These are phyloP conservation scores for Zangia roseola DNA, from an alignment of 768 basidiomycete species.

Conservation along the genomic window DNA sequence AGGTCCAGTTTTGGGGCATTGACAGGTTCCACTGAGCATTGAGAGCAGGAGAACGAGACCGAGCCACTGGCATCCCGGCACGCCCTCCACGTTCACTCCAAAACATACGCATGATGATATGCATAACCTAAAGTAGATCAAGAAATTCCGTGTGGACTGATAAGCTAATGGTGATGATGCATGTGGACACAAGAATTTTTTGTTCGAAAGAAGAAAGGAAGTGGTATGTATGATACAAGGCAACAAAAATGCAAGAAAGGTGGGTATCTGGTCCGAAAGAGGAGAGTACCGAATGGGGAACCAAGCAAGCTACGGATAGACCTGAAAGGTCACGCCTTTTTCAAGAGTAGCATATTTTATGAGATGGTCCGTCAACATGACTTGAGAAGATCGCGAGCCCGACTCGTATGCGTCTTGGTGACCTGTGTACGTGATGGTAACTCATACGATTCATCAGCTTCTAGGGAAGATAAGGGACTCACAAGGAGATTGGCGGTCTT, in stretches of 20 bases:
- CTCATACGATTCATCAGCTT: conserved; percentile 1
- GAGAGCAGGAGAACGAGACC: too few relatives aligned
- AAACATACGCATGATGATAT: not conserved
- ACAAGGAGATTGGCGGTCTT: conserved; percentile 81
- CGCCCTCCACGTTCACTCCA: not conserved
- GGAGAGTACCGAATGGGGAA: conserved; percentile 7
- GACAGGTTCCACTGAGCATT: too few relatives aligned
- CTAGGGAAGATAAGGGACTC: conserved; percentile 18
- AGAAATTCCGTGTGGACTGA: conserved; percentile 8
- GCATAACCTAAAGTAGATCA: conserved; percentile 1
- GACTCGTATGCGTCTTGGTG: conserved; percentile 53
- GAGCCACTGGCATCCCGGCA: too few relatives aligned
- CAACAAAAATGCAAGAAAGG: conserved; percentile 1
- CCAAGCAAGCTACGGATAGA: not conserved
- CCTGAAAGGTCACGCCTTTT: conserved; percentile 1
- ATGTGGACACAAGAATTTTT: not conserved
- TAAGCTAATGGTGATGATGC: conserved; percentile 4
- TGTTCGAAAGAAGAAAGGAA: not conserved
- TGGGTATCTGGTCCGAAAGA: conserved; percentile 19
- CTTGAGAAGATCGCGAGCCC: conserved; percentile 57
- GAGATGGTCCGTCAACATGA: conserved; percentile 43
- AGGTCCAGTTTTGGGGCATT: too few relatives aligned
- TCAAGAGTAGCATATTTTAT: not conserved
- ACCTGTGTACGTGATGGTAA: conserved; percentile 40
- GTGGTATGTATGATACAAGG: not conserved